Conservation (phyloP, 148 eudicot genomes). For the Cornus kousa region DNA sequence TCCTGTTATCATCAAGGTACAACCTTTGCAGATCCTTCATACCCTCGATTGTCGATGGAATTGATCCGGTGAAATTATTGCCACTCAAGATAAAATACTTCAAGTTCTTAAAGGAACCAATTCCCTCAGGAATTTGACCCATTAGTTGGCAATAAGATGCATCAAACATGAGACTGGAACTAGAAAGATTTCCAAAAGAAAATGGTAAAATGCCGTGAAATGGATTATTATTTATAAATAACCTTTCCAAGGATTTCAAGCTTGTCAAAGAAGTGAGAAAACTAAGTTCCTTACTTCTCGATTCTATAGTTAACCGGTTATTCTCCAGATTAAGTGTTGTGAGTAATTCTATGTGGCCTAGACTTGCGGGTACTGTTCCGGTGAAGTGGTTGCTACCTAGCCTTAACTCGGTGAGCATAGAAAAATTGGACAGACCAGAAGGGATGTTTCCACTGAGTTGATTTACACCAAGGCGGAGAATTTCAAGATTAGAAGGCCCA, state of each 20-base stretch:
- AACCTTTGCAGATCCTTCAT: not conserved
- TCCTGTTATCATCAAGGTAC: not conserved
- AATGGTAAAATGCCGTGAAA: slow-evolving; percentile 1
- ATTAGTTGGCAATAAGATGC: not conserved
- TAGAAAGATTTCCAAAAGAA: slow-evolving; percentile 9
- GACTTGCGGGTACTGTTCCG: slow-evolving; percentile 6
- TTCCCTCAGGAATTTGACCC: slow-evolving; percentile 10
- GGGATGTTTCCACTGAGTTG: slow-evolving; percentile 22
- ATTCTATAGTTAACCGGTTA: slow-evolving; percentile 2
- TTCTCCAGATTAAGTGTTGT: not conserved
- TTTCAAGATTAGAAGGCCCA: slow-evolving; percentile 19
- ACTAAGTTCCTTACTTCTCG: not conserved
- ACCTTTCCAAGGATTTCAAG: not conserved
- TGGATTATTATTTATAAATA: not conserved
- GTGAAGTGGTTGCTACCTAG: slow-evolving; percentile 2
- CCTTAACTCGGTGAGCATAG: slow-evolving; percentile 6
- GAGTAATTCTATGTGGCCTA: slow-evolving; percentile 8
- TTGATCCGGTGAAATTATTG: slow-evolving; percentile 2
- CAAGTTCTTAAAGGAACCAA: slow-evolving; percentile 9
- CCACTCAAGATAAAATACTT: not conserved
- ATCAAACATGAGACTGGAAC: slow-evolving; percentile 3
- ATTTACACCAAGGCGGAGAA: slow-evolving; percentile 12
- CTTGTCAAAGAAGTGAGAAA: not conserved
- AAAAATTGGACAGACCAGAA: slow-evolving; percentile 5
- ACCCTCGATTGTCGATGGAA: not conserved